Conservation (phyloP, 108 stramenopile genomes). For the Cyclotella atomus region DNA sequence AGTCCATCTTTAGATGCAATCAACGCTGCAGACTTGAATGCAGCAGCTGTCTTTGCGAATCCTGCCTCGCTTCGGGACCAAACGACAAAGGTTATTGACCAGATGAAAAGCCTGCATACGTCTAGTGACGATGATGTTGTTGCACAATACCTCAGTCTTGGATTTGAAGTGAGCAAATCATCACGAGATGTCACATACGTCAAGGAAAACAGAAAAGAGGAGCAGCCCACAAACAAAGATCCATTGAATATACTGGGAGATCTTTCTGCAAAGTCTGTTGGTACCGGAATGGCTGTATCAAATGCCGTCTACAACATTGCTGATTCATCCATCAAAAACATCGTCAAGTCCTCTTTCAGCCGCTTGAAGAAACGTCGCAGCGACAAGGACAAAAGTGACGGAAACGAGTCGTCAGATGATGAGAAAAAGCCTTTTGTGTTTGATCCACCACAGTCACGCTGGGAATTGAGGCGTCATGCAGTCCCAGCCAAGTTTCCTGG, state of each 20-base stretch:
- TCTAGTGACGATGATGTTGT: constrained; percentile 38
- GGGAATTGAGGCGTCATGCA: constrained; percentile 66
- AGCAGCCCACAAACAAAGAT: constrained; percentile 17
- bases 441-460: constrained; percentile 75
- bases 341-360: constrained; percentile 47
- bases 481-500: constrained; percentile 85
- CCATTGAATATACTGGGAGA: constrained; percentile 53
- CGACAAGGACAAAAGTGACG: constrained; percentile 18
- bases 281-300: constrained; percentile 47
- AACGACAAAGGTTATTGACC: constrained; percentile 29
- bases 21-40: constrained; percentile 28
- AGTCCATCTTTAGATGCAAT: constrained; percentile 8
- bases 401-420: constrained; percentile 9
- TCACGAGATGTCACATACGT: constrained; percentile 33
- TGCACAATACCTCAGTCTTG: constrained; percentile 42
- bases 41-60: constrained; percentile 35
- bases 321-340: constrained; percentile 54
- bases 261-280: constrained; percentile 46
- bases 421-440: constrained; percentile 47
- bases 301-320: constrained; percentile 55
- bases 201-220: constrained; percentile 37
- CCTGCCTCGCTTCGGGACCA: constrained; percentile 42
- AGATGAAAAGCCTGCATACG: constrained; percentile 16
- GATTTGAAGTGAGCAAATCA: constrained; percentile 34
- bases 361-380: background rate